Evolutionary conservation across 345 rosid genomes (phyloP).

Genomic region (Corymbia maculata): DNA sequence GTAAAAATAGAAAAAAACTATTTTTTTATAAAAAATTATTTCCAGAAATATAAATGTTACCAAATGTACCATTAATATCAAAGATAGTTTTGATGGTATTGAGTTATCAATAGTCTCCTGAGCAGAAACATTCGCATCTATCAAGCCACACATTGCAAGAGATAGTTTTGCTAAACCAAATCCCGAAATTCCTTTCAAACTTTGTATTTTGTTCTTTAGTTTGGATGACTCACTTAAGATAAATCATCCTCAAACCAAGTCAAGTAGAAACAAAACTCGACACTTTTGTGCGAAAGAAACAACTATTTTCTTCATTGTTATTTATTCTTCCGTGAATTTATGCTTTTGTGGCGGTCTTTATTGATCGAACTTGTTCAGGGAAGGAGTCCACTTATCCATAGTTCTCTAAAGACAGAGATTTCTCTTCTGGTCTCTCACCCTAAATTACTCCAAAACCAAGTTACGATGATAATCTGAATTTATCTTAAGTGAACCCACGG

Average conservation of each 20-base stretch:
- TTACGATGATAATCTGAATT: neutral
- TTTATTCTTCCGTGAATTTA: neutral
- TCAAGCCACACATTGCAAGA: no score
- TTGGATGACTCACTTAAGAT: neutral
- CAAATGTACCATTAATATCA: no score
- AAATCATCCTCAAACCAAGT: no score
- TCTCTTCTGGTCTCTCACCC: neutral
- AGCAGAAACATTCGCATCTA: no score
- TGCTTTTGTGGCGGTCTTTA: neutral
- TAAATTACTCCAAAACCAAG: neutral
- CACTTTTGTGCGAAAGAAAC: neutral
- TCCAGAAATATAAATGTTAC: no score
- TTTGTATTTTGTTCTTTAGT: neutral
- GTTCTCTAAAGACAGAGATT: neutral
- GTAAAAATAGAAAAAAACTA: no score
- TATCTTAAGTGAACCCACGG: neutral
- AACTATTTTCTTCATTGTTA: neutral
- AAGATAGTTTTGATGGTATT: no score
- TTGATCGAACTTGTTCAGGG: neutral
- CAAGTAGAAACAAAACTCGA: no score
- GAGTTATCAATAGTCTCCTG: no score
- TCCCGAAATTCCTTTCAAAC: neutral
- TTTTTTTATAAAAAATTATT: no score
- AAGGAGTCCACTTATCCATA: neutral
- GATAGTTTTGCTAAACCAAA: no score